Base-by-base conservation (phyloP, 768 basidiomycete genomes). In the Phylloporus scabripes region DNA sequence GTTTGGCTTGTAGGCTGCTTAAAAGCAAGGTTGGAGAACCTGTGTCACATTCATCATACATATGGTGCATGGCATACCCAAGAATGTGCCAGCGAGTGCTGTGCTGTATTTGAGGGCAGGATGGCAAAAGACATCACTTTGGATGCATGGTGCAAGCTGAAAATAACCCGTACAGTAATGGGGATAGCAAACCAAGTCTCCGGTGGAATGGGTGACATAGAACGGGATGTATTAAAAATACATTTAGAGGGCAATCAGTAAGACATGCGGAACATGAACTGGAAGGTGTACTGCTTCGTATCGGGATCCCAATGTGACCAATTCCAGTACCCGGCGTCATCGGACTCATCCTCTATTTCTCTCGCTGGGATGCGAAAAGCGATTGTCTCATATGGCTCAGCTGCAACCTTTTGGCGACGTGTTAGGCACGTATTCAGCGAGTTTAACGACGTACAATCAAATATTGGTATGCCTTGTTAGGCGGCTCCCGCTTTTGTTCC, bases 231-330 rank as follows among this genome's bases (percentile, higher is more conserved):
- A 20, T 21, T 20, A 20, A 32, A 48, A 29, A 43, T 42, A 54
- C 9, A 15, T 49, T n/a, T 8, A 38, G n/a, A 49, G 57, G 46
- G 45, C 44, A n/a, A 58, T 67, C 56, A 69, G 45, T 65, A 67
- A 26, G 62, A 59, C 54, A 84, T 70, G 59, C 85, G 80, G 74
- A 93, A 97, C 83, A 97, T 88, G 74, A 97, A 95, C 70, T 96
- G 94, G 76, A 95, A 94, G 65, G 85, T 91, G 68, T 93, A 95
- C 70, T 96, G 92, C 70, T 97, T 97, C 45, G 93, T 95, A 65
- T 99, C 95, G n/a, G 89, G 83, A 66, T 98, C 96, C 96, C 95
- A 98, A 62, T 97, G 90, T 34, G 94, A 94, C 96, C 96, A 99
- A 60, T 90, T 91, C 87, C 88, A 92, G 57, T 85, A 89, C 14